Evolutionary conservation across 192 early-diverging fungal species (phyloP).

Genomic region (Umbelopsis vinacea): DNA sequence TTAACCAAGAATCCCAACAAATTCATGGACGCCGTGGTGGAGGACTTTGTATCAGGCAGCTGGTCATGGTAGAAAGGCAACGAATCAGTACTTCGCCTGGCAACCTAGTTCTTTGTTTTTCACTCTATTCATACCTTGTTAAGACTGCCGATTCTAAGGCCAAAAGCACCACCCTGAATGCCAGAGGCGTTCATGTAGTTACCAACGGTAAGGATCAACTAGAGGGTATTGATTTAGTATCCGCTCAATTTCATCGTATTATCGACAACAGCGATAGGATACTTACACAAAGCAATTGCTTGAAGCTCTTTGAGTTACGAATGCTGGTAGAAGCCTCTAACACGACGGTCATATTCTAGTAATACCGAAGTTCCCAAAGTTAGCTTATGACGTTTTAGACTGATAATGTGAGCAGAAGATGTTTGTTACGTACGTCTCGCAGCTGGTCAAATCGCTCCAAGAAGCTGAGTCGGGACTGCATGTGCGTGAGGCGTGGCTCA

Average conservation of each 20-base stretch:
- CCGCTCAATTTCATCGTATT: neutral
- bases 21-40: constrained; percentile 64
- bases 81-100: neutral
- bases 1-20: constrained; percentile 74
- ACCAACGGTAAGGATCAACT: constrained; percentile 74
- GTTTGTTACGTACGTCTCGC: constrained; percentile 44
- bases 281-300: constrained; percentile 66
- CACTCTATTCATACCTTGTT: constrained; percentile 55
- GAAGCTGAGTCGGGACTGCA: constrained; percentile 68
- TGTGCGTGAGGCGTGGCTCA: constrained; percentile 68
- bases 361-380: neutral
- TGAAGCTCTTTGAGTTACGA: constrained; percentile 66
- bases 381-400: neutral
- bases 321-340: constrained; percentile 64
- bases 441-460: constrained; percentile 65
- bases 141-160: constrained; percentile 78
- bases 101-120: neutral
- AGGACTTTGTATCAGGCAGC: constrained; percentile 81
- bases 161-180: constrained; percentile 82
- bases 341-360: constrained; percentile 55
- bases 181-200: constrained; percentile 84
- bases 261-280: neutral
- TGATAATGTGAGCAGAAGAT: neutral
- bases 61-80: constrained; percentile 8
- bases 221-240: neutral